phyloP scores from a whole-genome alignment of 2,329 filamentous ascomycete genomes.

The Arthrobotrys megalospora region DNA sequence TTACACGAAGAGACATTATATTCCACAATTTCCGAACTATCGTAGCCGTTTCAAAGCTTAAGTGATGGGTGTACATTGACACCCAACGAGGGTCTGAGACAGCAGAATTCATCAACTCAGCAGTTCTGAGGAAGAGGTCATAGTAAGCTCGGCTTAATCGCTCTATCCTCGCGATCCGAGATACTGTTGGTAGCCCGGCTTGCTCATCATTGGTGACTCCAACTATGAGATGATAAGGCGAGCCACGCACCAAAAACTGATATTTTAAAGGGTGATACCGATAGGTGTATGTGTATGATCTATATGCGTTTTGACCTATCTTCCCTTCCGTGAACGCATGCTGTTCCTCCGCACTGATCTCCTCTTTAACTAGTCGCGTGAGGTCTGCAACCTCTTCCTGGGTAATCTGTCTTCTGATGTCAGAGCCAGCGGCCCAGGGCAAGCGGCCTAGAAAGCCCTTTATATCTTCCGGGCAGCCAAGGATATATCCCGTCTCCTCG shows the following conservation, averaged over 20 bases:
- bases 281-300: conserved; percentile 10
- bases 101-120: neutral
- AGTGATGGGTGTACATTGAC: conserved; percentile 29
- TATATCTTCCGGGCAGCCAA: conserved; percentile 27
- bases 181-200: neutral
- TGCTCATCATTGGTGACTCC: conserved; percentile 5
- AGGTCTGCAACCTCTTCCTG: neutral
- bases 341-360: neutral
- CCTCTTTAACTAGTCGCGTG: neutral
- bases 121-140: conserved; percentile 25
- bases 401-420: conserved; percentile 6
- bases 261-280: conserved; percentile 6
- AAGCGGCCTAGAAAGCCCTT: neutral
- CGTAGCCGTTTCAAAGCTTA: conserved; percentile 31
- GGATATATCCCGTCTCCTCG: neutral
- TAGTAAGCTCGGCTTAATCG: conserved; percentile 29
- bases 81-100: conserved; percentile 5
- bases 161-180: conserved; percentile 1
- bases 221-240: conserved; percentile 36
- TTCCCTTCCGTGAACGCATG: neutral
- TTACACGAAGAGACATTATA: conserved; percentile 14
- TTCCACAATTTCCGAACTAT: conserved; percentile 29
- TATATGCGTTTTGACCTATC: neutral
- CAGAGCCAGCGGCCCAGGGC: neutral
- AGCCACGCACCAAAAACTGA: conserved; percentile 5